These are phyloP conservation scores for Prunus campanulata DNA, from an alignment of 306 rosid species.

Conservation along the genomic window DNA sequence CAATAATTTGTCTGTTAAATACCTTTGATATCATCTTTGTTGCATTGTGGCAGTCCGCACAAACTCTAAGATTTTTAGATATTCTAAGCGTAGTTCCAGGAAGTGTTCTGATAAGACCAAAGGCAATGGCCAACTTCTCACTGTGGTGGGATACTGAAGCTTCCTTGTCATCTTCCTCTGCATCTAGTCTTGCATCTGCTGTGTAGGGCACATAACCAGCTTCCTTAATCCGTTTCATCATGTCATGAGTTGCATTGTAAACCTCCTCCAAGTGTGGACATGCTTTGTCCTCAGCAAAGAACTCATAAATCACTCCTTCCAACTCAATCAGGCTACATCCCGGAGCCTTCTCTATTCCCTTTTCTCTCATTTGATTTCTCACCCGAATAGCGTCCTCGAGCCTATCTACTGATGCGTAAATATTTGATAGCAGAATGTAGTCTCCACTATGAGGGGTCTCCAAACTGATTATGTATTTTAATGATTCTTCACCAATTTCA, in stretches of 20 bases:
- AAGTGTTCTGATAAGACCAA: slow-evolving; percentile 45
- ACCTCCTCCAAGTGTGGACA: slow-evolving; percentile 48
- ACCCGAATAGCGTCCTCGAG: slow-evolving; percentile 43
- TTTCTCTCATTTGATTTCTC: slow-evolving; percentile 48
- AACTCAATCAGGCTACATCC: slow-evolving; percentile 64
- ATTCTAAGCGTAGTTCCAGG: slow-evolving; percentile 51
- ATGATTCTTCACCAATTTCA: slow-evolving; percentile 48
- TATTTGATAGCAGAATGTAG: slow-evolving; percentile 55
- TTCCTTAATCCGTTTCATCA: slow-evolving; percentile 44
- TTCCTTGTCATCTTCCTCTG: slow-evolving; percentile 56
- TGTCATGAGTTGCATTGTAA: slow-evolving; percentile 45
- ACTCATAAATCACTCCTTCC: slow-evolving; percentile 51
- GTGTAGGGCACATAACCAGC: slow-evolving; percentile 56
- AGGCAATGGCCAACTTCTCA: slow-evolving; percentile 69
- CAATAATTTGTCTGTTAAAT: slow-evolving; percentile 46
- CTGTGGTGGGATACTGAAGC: slow-evolving; percentile 60
- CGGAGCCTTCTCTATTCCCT: slow-evolving; percentile 50
- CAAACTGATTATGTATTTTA: slow-evolving; percentile 35
- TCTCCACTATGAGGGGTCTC: slow-evolving; percentile 63
- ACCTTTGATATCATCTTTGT: slow-evolving; percentile 52
- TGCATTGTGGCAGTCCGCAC: slow-evolving; percentile 62
- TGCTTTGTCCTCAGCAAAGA: slow-evolving; percentile 52
- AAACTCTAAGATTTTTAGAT: slow-evolving; percentile 54
- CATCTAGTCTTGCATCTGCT: slow-evolving; percentile 58
- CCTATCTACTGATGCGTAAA: slow-evolving; percentile 50